These are phyloP conservation scores for Penicillium soppii DNA, from an alignment of 495 filamentous ascomycete species.

Conservation along the genomic window DNA sequence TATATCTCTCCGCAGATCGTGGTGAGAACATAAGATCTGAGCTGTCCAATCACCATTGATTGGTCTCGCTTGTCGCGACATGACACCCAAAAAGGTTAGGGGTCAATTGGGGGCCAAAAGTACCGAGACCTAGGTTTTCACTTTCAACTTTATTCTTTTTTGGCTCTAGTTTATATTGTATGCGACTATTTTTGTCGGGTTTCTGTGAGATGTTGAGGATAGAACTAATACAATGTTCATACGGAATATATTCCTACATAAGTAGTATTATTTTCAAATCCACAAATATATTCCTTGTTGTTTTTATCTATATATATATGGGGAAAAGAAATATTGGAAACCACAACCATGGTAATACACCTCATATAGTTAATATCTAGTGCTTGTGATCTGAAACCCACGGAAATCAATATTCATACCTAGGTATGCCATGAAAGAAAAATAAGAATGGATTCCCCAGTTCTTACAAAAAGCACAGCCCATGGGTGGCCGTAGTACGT, in stretches of 20 bases:
- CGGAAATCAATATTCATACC: background rate
- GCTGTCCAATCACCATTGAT: background rate
- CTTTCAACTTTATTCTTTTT: background rate
- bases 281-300: too few relatives aligned
- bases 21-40: background rate
- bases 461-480: constrained; percentile 18
- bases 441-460: constrained; percentile 7
- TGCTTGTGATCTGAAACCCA: background rate
- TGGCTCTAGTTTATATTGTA: too few relatives aligned
- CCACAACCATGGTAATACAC: too few relatives aligned
- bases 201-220: too few relatives aligned
- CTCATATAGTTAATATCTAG: background rate
- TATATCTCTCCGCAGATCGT: constrained; percentile 5
- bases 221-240: too few relatives aligned
- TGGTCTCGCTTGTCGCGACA: constrained; percentile 25
- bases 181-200: too few relatives aligned
- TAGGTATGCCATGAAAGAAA: background rate
- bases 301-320: too few relatives aligned
- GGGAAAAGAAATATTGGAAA: too few relatives aligned
- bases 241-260: too few relatives aligned
- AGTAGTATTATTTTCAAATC: too few relatives aligned
- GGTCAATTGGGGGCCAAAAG: constrained; percentile 12
- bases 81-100: constrained; percentile 18
- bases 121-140: background rate
- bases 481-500: constrained; percentile 13